Conservation (phyloP, 805 yeast genomes). For the Candida nanaspora region DNA sequence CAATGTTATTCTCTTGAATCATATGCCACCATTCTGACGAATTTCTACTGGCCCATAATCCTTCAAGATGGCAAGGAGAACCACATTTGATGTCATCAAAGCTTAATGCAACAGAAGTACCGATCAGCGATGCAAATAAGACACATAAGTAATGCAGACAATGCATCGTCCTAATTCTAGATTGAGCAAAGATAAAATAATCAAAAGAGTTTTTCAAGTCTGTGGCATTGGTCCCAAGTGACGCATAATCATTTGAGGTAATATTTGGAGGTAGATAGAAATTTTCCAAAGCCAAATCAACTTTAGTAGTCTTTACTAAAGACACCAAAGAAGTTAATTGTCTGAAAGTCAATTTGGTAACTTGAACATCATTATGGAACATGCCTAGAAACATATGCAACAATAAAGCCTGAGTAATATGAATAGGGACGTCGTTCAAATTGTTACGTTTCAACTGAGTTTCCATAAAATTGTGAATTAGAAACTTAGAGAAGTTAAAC, state of each 20-base stretch:
- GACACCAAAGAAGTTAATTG: conserved; percentile 50
- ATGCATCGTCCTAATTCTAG: conserved; percentile 47
- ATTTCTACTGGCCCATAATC: conserved; percentile 49
- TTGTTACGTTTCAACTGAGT: conserved; percentile 35
- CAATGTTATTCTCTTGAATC: conserved; percentile 29
- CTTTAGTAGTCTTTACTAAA: conserved; percentile 43
- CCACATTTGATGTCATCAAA: conserved; percentile 52
- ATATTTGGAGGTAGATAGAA: conserved; percentile 36
- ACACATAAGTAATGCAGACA: conserved; percentile 43
- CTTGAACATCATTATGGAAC: conserved; percentile 49
- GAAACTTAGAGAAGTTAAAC: conserved; percentile 59
- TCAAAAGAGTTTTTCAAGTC: conserved; percentile 36
- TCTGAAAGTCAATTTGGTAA: conserved; percentile 39
- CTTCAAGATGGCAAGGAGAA: conserved; percentile 52
- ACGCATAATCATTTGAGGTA: conserved; percentile 7
- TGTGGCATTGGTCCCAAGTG: not conserved
- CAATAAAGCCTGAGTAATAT: conserved; percentile 50
- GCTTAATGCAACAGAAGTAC: conserved; percentile 31
- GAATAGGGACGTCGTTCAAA: conserved; percentile 46
- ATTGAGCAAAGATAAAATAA: conserved; percentile 47
- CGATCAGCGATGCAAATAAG: conserved; percentile 38
- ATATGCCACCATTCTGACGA: conserved; percentile 44
- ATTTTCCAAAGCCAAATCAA: conserved; percentile 42
- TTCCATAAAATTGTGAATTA: conserved; percentile 62
- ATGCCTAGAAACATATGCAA: conserved; percentile 49